Evolutionary conservation across 2,329 filamentous ascomycete species (phyloP).

Genomic region (Sclerotinia minor): DNA sequence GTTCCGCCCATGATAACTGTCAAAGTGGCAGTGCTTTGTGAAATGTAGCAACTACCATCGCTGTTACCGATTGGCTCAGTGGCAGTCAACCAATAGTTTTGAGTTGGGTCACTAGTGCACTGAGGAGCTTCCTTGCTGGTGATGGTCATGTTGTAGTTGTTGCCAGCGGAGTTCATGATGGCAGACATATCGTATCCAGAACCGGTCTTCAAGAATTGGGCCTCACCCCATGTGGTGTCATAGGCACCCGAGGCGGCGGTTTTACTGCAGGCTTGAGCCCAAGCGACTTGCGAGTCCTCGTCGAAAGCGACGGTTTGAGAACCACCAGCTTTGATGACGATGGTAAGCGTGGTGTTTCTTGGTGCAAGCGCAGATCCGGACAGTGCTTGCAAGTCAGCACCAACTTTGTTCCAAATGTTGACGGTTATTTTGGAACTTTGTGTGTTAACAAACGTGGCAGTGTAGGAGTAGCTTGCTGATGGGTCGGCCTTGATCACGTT

Average conservation of each 20-base stretch:
- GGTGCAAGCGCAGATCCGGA: conserved; percentile 38
- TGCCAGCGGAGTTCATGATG: conserved; percentile 38
- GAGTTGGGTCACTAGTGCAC: conserved; percentile 35
- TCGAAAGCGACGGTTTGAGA: conserved; percentile 37
- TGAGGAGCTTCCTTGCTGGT: conserved; percentile 31
- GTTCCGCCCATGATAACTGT: conserved; percentile 37
- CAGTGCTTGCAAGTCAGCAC: conserved; percentile 23
- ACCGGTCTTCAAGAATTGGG: conserved; percentile 34
- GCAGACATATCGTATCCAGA: conserved; percentile 40
- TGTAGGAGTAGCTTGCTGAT: conserved; percentile 32
- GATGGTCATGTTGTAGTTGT: conserved; percentile 41
- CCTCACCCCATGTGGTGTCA: conserved; percentile 38
- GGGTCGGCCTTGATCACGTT: conserved; percentile 39
- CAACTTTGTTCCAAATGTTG: conserved; percentile 39
- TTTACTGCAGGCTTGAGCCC: conserved; percentile 29
- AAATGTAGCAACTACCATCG: conserved; percentile 39
- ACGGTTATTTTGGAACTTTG: conserved; percentile 29
- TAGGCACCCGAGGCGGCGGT: conserved; percentile 33
- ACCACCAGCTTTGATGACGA: conserved; percentile 33
- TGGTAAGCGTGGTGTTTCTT: conserved; percentile 34
- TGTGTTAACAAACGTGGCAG: conserved; percentile 37
- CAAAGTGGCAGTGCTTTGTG: conserved; percentile 32
- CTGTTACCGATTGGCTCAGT: conserved; percentile 35
- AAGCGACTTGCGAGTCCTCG: conserved; percentile 37
- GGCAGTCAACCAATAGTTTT: conserved; percentile 40